These are phyloP conservation scores for Acidiella bohemica DNA, from an alignment of 495 filamentous ascomycete genomes.

Conservation along the genomic window DNA sequence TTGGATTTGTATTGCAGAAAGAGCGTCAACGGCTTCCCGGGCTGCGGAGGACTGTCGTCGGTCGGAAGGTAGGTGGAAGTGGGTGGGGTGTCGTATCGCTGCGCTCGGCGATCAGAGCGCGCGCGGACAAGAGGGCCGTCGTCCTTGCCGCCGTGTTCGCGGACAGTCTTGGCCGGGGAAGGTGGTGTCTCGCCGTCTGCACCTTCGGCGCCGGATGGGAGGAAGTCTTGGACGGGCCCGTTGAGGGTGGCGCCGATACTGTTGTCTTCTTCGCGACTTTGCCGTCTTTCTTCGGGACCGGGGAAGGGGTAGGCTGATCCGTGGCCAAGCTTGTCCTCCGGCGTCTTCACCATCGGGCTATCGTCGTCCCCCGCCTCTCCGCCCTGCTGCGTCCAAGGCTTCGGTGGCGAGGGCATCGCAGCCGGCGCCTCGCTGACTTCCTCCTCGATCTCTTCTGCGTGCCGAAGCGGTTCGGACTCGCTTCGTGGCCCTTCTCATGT, in stretches of 20 bases:
- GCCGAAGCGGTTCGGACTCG: conserved; percentile 48
- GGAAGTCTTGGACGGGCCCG: conserved; percentile 10
- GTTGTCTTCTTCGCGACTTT: conserved; percentile 9
- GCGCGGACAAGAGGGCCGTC: no score
- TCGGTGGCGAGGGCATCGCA: conserved; percentile 24
- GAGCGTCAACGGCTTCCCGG: conserved; percentile 81
- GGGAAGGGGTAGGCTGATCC: conserved; percentile 23
- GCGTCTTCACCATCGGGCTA: conserved; percentile 40
- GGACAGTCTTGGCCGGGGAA: neutral
- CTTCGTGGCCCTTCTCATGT: conserved; percentile 30
- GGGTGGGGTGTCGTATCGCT: conserved; percentile 28
- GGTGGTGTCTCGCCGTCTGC: no score
- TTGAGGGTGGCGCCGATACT: conserved; percentile 16
- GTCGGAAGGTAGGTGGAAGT: conserved; percentile 41
- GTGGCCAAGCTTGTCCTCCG: conserved; percentile 47
- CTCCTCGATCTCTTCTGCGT: conserved; percentile 38
- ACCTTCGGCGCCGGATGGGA: neutral
- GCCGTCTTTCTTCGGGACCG: conserved; percentile 21
- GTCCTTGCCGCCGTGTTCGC: neutral
- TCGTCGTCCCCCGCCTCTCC: conserved; percentile 25
- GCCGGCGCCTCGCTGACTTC: conserved; percentile 51
- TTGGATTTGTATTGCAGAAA: conserved; percentile 94
- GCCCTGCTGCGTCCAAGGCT: conserved; percentile 28
- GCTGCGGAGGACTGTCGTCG: conserved; percentile 64
- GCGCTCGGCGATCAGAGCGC: no score